Evolutionary conservation across 1,139 yeast species (phyloP).

Genomic region (Magnusiomyces fungicola): DNA sequence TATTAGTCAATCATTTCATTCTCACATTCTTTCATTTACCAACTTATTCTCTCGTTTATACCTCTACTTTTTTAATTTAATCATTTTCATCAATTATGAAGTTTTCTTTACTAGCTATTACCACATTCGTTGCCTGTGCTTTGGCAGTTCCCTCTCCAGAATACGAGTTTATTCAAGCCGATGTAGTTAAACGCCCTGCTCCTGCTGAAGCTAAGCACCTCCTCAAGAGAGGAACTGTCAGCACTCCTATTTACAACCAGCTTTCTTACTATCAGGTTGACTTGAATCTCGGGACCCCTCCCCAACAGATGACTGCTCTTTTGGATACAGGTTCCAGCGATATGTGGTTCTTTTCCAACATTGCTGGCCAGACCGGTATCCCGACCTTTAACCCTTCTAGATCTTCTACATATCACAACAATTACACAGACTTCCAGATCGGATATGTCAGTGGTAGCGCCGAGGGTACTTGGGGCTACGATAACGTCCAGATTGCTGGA

Average conservation of each 20-base stretch:
- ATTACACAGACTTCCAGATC: slow-evolving; percentile 15
- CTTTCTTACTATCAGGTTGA: slow-evolving; percentile 31
- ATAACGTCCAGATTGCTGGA: slow-evolving; percentile 16
- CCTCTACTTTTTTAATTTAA: background rate
- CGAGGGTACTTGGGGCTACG: slow-evolving; percentile 20
- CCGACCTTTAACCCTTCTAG: slow-evolving; percentile 31
- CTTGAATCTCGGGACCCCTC: slow-evolving; percentile 33
- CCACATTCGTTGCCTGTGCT: slow-evolving; percentile 2
- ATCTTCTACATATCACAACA: slow-evolving; percentile 16
- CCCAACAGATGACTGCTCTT: slow-evolving; percentile 29
- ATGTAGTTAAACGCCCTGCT: slow-evolving; percentile 7
- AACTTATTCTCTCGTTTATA: background rate
- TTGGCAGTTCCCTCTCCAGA: background rate
- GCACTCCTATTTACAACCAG: slow-evolving; percentile 13
- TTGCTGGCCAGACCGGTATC: slow-evolving; percentile 14
- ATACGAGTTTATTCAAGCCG: slow-evolving; percentile 9
- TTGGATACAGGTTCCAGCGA: slow-evolving; percentile 40
- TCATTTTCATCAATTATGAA: slow-evolving; percentile 2
- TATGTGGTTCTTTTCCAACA: slow-evolving; percentile 33
- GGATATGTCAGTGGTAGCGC: slow-evolving; percentile 19
- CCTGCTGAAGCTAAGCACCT: slow-evolving; percentile 1
- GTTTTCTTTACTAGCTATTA: background rate
- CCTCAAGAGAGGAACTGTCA: slow-evolving; percentile 6
- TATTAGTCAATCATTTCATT: background rate
- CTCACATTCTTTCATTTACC: background rate